These are phyloP conservation scores for Entelexis paramagnoliae DNA, from an alignment of 1,139 yeast genomes.

Conservation along the genomic window DNA sequence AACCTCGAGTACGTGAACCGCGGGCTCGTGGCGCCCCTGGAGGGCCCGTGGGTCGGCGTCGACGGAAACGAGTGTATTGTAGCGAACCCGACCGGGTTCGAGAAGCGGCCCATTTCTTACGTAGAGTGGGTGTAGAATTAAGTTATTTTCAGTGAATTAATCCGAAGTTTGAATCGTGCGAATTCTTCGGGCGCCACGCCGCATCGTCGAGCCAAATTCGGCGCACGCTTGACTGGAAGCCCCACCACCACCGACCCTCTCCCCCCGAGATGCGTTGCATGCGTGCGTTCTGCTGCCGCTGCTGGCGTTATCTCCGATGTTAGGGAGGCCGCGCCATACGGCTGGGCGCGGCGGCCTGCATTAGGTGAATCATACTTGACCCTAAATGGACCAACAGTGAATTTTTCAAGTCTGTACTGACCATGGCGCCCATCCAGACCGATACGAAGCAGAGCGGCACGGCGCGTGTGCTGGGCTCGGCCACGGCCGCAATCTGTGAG, in stretches of 20 bases:
- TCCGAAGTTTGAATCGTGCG: too few relatives aligned
- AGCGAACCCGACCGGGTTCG: slow-evolving; percentile 44
- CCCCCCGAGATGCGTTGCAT: neutral
- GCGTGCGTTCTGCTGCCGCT: neutral
- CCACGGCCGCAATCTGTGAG: slow-evolving; percentile 94
- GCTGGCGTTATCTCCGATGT: neutral
- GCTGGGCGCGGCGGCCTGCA: neutral
- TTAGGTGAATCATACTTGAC: neutral
- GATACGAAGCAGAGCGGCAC: slow-evolving; percentile 82
- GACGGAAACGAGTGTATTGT: slow-evolving; percentile 54
- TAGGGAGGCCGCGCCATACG: neutral
- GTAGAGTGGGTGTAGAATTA: slow-evolving; percentile 40
- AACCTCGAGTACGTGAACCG: slow-evolving; percentile 72
- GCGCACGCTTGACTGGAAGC: too few relatives aligned
- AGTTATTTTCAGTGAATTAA: neutral
- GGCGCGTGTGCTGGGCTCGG: slow-evolving; percentile 93
- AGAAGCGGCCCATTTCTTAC: slow-evolving; percentile 39
- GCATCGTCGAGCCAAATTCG: too few relatives aligned
- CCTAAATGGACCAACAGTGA: neutral
- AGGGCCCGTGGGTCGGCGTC: slow-evolving; percentile 71
- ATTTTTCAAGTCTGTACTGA: slow-evolving; percentile 1
- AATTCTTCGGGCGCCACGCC: neutral
- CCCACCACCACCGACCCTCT: too few relatives aligned
- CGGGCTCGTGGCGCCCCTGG: slow-evolving; percentile 52
- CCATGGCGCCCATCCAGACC: slow-evolving; percentile 26